Conservation (phyloP, 208 protist genomes). For the Leishmania turanica region DNA sequence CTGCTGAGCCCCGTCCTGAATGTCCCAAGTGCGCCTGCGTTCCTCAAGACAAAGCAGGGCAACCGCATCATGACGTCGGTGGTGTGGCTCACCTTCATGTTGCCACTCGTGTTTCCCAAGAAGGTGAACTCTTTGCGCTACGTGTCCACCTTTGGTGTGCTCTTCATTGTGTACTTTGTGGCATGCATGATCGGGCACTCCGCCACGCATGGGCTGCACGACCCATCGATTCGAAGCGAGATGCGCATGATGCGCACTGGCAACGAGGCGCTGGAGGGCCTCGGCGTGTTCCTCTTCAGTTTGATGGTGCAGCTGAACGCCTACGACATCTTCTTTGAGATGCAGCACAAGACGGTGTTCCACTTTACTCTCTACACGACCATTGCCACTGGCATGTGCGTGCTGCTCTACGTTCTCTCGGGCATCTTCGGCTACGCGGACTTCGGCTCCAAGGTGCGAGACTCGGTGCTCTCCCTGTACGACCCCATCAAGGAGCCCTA, state of each 20-base stretch:
- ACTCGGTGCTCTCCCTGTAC: slow-evolving; percentile 50
- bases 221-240: slow-evolving; percentile 35
- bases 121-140: slow-evolving; percentile 73
- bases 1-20: slow-evolving; percentile 47
- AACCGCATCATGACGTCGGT: slow-evolving; percentile 46
- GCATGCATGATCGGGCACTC: slow-evolving; percentile 58
- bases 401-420: slow-evolving; percentile 53
- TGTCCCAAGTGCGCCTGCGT: slow-evolving; percentile 25
- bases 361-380: slow-evolving; percentile 40
- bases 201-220: slow-evolving; percentile 30
- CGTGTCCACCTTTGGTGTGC: slow-evolving; percentile 53
- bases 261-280: slow-evolving; percentile 54
- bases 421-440: slow-evolving; percentile 73
- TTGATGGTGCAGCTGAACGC: slow-evolving; percentile 44
- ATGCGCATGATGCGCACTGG: slow-evolving; percentile 36
- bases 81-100: slow-evolving; percentile 58
- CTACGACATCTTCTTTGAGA: slow-evolving; percentile 60
- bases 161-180: slow-evolving; percentile 71
- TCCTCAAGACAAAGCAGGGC: slow-evolving; percentile 40
- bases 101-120: slow-evolving; percentile 70
- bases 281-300: slow-evolving; percentile 51
- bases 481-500: slow-evolving; percentile 51
- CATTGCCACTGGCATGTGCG: slow-evolving; percentile 42
- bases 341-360: slow-evolving; percentile 42
- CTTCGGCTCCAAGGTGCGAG: slow-evolving; percentile 44